Conservation (phyloP, 2,329 filamentous ascomycete species). For the Pestalotiopsis sp. region DNA sequence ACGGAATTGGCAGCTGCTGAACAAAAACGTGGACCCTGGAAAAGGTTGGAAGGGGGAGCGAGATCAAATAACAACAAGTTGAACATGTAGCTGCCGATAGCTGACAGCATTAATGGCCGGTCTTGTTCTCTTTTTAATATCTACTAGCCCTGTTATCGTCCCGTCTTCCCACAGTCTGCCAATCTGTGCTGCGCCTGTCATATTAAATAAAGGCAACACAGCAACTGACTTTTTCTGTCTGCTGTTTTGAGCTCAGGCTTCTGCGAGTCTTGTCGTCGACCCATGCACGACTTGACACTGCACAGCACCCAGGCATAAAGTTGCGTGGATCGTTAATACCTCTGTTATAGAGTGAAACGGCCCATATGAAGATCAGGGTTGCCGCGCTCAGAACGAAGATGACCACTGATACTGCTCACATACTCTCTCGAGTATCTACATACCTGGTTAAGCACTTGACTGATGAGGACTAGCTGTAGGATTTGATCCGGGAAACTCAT, state of each 20-base stretch:
- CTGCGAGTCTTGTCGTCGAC: constrained; percentile 9
- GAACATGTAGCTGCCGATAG: not conserved
- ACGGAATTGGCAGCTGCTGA: constrained; percentile 9
- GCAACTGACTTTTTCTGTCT: not conserved
- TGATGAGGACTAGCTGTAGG: not conserved
- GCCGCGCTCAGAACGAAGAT: not conserved
- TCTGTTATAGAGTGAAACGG: constrained; percentile 18
- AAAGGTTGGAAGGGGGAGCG: not conserved
- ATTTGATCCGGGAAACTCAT: not conserved
- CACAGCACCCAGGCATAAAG: constrained; percentile 2
- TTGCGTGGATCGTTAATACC: constrained; percentile 13
- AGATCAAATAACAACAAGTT: not conserved
- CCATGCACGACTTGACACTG: constrained; percentile 13
- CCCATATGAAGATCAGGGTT: constrained; percentile 17
- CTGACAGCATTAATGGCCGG: constrained; percentile 7
- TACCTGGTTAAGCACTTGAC: constrained; percentile 4
- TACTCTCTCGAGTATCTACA: too few species aligned
- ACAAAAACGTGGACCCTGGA: constrained; percentile 9
- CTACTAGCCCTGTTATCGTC: not conserved
- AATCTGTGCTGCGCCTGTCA: not conserved
- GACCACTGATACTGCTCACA: not conserved
- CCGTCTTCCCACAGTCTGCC: not conserved
- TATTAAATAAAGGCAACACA: not conserved
- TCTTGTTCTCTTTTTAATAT: constrained; percentile 13
- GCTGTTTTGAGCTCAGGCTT: constrained; percentile 1